Evolutionary conservation across 1,284 basidiomycete species (phyloP), one percentile per base, ranked within the genome.

Genomic region (Omphalotus olearius): DNA sequence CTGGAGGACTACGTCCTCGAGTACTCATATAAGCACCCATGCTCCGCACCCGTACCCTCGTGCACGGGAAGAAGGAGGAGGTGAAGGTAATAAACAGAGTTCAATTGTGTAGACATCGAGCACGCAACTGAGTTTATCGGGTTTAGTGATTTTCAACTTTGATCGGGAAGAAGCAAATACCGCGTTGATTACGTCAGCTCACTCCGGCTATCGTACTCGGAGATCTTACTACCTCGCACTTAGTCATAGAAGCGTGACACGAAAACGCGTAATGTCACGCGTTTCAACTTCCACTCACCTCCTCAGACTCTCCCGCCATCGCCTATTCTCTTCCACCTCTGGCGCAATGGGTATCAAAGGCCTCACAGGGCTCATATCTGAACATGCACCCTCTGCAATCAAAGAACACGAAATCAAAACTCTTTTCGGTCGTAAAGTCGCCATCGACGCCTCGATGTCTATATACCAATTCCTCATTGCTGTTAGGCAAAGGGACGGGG

Each of bases 391-490:
- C 0, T 81, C 77, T 48, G 76, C 90, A 4, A 93, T 98, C 66
- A 83, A 85, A 72, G 92, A 97, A 60, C 89, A 94, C 66, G 93
- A 98, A 43, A 98, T 98, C 59, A 98, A 98, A 73, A 93, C 92
- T 4, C 82, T 98, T 39, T 98, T 98, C 63, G 97, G 97, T 1
- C 86, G 96, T 61, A 98, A 98, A 74, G 95, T 99, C 57, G 96
- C 96, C 54, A 94, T 99, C 60, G 96, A 99, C 76, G 96, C 96
- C 64, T 96, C 92, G 54, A 96, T 95, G 93, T 86, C 87, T 3
- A 91, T 91, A 51, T 92, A 91, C 73, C 94, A 98, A 66, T 99
- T 99, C 71, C 83, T 99, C 57, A 98, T 99, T 58, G 96, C 96
- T 13, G 96, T 99, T 2, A 80, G 97, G 30, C 94, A 97, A 69